Percentiles rank a stretch among this genome's conserved stretches.
Conservation (phyloP, 2,329 filamentous ascomycete species). For the Fusarium burgessii region DNA sequence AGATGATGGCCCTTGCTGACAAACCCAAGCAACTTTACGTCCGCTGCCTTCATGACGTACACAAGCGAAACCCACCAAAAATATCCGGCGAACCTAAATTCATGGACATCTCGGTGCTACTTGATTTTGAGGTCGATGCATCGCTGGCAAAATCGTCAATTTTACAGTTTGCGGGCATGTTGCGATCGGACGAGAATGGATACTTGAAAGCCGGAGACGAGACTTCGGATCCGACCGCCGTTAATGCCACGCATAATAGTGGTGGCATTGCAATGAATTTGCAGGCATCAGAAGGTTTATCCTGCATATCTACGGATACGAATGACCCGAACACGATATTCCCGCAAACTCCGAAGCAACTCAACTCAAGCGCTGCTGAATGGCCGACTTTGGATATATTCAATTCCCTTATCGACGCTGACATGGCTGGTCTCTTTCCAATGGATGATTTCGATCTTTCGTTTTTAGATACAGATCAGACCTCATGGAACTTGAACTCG, state of each 20-base stretch:
- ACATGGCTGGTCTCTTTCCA: slow-evolving; percentile 10
- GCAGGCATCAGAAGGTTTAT: neutral
- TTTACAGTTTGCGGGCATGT: neutral
- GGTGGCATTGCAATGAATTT: rapidly evolving
- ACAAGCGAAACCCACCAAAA: neutral
- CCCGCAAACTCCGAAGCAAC: rapidly evolving
- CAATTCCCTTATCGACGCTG: slow-evolving; percentile 14
- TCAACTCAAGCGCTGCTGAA: rapidly evolving
- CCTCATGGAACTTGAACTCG: neutral
- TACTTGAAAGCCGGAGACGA: neutral
- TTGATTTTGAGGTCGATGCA: neutral
- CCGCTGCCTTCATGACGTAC: neutral
- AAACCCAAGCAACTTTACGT: slow-evolving; percentile 1
- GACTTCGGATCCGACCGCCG: rapidly evolving
- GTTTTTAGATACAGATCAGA: neutral
- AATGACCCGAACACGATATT: neutral
- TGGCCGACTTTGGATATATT: slow-evolving; percentile 9
- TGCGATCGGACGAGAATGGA: neutral
- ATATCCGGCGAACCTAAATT: neutral
- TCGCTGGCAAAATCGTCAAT: neutral
- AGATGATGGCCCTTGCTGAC: no score
- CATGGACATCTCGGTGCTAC: neutral
- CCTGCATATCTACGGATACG: neutral
- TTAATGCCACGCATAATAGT: rapidly evolving
- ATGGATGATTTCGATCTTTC: neutral